Base-by-base conservation (phyloP, 495 filamentous ascomycete genomes). In the Clohesyomyces aquaticus region DNA sequence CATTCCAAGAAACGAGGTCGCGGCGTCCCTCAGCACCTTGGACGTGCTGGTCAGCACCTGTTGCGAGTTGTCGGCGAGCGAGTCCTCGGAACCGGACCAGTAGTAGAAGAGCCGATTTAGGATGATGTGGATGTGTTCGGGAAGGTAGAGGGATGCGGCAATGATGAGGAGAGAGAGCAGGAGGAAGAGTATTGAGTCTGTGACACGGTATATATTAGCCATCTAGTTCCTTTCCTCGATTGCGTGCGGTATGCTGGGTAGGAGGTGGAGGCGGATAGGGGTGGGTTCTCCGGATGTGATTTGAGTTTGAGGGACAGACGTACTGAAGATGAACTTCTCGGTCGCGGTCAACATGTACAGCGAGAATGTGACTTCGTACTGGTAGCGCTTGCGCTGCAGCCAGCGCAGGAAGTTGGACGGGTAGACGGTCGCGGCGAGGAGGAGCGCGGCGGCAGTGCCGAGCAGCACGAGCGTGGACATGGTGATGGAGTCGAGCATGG, bases 161-260 rank as follows among this genome's bases (percentile, higher is more conserved):
- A 92, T 88, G 63, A 91, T 81, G 71, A 96, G 84, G 81, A 98
- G 87, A 67, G 85, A 85, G 75, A 90, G 75, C 71, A 95, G 85
- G 69, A 95, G 85, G 77, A 98, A 91, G 72, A 96, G 81, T 73
- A 96, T 82, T 10, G 90, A 92, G 81, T 96, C 94, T 98, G 25
- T n/a, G n/a, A n/a, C 0, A 3, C 10, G 23, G 11, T 6, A 25
- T 48, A 8, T 2, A 43, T 50, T 55, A 46, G 48, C 73, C 38
- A 62, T 3, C 4, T 52, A 3, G 46, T 14, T 2, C 21, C 10
- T 1, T 2, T 49, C 53, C 53, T 16, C 46, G 43, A 18, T 4
- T 28, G 64, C 23, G 14, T 35, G n/a, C 25, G 16, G 18, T 19
- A 6, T 51, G 45, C 16, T 43, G 28, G 28, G 35, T 18, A 22